Base-by-base conservation (phyloP, 2,329 filamentous ascomycete genomes). In the Claviceps pusilla region DNA sequence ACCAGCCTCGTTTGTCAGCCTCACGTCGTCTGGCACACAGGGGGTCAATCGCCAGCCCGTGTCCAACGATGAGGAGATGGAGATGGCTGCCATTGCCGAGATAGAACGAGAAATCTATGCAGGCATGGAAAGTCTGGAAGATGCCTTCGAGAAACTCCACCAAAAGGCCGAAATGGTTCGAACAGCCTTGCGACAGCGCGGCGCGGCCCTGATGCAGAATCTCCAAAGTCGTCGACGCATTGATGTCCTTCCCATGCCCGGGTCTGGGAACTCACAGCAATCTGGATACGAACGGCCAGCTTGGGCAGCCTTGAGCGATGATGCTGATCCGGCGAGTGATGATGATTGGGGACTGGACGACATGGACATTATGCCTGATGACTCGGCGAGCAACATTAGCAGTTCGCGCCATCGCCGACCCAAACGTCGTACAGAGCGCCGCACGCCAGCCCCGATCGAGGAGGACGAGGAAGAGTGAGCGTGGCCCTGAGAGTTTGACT, bases 51-150 rank as follows among this genome's bases (percentile, higher is more conserved):
- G 77, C 14, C 76, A 78, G 46, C 75, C 81, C 2, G 90, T 97
- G 4, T 90, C 89, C 3, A 80, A 95, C 56, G 91, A 96, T 65
- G 91, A 97, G 68, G 91, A 97, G 64, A 88, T 87, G 53, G 91
- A 96, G 67, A 90, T 96, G 62, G 87, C 87, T 0, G 86, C 87
- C 1, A 77, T 96, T 6, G 89, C 89, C 7, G 91, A 96, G 69
- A 83, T 96, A 43, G 91, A 97, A 69, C 82, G 89, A 7, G 89
- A 95, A 64, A 95, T 97, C 55, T 96, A 91, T 69, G 78, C 82
- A 39, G 88, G 90, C 57, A 97, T 97, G 91, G 91, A 97, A 70
- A 83, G 83, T 0, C 78, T 97, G 29, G 91, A 97, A 68, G 89
- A 96, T 64, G 89, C 90, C 0, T 96, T 97, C 62, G 91, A 97